Conservation (phyloP, 2,329 filamentous ascomycete genomes). For the Aspergillus transmontanensis region DNA sequence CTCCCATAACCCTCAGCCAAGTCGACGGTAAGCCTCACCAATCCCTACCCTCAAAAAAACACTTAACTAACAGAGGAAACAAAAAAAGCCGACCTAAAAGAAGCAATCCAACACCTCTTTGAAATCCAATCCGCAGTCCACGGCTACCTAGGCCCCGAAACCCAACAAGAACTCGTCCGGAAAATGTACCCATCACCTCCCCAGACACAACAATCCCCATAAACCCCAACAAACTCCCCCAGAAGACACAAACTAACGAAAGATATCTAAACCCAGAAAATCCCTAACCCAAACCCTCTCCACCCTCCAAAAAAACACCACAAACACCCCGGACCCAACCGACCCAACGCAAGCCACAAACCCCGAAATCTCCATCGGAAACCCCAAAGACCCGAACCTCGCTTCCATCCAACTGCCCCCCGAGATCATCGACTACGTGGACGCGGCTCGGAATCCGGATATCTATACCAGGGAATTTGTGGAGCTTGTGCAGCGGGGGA, state of each 20-base stretch:
- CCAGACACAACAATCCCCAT: too few species aligned
- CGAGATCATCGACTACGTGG: slow-evolving; percentile 65
- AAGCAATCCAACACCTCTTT: slow-evolving; percentile 64
- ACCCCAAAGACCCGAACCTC: slow-evolving; percentile 6
- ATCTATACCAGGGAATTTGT: slow-evolving; percentile 69
- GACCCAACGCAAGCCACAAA: neutral
- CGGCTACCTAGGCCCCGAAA: slow-evolving; percentile 60
- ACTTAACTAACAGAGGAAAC: slow-evolving; percentile 1
- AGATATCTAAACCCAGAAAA: slow-evolving; percentile 36
- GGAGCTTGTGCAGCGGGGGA: slow-evolving; percentile 63
- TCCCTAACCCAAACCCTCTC: slow-evolving; percentile 57
- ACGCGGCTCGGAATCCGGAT: slow-evolving; percentile 65
- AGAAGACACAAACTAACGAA: too few species aligned
- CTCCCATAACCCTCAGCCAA: slow-evolving; percentile 36
- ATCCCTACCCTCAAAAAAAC: too few species aligned
- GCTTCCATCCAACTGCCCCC: slow-evolving; percentile 55
- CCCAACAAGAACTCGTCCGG: slow-evolving; percentile 58
- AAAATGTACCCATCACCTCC: slow-evolving; percentile 52
- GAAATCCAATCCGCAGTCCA: slow-evolving; percentile 61
- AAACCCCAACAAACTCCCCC: too few species aligned
- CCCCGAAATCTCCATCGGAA: slow-evolving; percentile 2
- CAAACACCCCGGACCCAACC: slow-evolving; percentile 19
- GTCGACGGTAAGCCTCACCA: slow-evolving; percentile 34
- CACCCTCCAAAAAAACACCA: slow-evolving; percentile 49
- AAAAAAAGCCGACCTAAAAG: slow-evolving; percentile 56